These are phyloP conservation scores for Lunasporangiospora selenospora DNA, from an alignment of 192 early-diverging fungal genomes.

Conservation along the genomic window DNA sequence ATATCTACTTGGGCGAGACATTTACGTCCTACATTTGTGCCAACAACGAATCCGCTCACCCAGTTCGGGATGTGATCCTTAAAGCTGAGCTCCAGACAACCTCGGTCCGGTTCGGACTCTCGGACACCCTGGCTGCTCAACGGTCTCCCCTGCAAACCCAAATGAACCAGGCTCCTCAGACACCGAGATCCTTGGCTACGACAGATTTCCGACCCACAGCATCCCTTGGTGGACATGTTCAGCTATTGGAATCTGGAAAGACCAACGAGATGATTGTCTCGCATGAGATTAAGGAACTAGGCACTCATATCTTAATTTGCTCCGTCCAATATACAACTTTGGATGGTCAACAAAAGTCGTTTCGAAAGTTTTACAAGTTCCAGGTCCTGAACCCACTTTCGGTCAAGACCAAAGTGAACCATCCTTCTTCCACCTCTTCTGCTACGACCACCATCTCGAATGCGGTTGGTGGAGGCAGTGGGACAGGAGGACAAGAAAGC, in stretches of 20 bases:
- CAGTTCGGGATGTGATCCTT: slow-evolving; percentile 76
- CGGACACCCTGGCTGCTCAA: slow-evolving; percentile 58
- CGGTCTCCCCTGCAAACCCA: slow-evolving; percentile 1
- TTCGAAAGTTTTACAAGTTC: slow-evolving; percentile 96
- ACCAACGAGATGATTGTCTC: slow-evolving; percentile 78
- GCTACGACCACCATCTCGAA: no score
- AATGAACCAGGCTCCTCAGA: no score
- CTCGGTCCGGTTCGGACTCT: slow-evolving; percentile 78
- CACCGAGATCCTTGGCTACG: neutral
- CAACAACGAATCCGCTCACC: slow-evolving; percentile 78
- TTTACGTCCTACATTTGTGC: slow-evolving; percentile 87
- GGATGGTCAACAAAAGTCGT: slow-evolving; percentile 70
- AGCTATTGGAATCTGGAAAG: slow-evolving; percentile 69
- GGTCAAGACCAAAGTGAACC: slow-evolving; percentile 97
- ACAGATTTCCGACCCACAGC: neutral
- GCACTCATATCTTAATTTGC: slow-evolving; percentile 90
- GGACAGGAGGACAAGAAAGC: no score
- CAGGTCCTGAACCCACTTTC: slow-evolving; percentile 95
- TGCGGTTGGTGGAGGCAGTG: no score
- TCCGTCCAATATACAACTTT: slow-evolving; percentile 78
- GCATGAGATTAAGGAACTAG: slow-evolving; percentile 97
- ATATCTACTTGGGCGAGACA: slow-evolving; percentile 95
- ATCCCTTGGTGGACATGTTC: slow-evolving; percentile 41
- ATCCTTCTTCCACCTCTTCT: slow-evolving; percentile 50
- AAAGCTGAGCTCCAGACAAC: slow-evolving; percentile 89